These are phyloP conservation scores for Coccinonectria pachysandricola DNA, from an alignment of 2,329 filamentous ascomycete genomes.

Conservation along the genomic window DNA sequence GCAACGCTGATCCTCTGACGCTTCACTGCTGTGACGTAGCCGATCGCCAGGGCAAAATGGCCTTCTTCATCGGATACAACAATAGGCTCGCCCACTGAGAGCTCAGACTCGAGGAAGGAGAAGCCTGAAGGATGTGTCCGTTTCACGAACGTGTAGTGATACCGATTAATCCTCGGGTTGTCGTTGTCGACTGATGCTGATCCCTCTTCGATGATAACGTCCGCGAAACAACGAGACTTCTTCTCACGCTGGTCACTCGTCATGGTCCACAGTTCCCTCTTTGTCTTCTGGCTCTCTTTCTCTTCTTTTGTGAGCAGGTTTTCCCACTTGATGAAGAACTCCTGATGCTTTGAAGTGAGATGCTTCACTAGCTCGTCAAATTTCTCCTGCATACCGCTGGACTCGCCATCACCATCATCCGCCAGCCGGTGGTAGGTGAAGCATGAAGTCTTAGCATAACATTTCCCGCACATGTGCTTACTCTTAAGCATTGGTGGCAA, in stretches of 20 bases:
- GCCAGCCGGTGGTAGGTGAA: conserved; percentile 89
- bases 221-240: conserved; percentile 79
- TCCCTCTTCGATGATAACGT: conserved; percentile 72
- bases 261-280: conserved; percentile 94
- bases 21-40: conserved; percentile 71
- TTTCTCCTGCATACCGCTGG: conserved; percentile 68
- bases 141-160: conserved; percentile 76
- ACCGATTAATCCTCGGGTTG: conserved; percentile 81
- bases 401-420: conserved; percentile 72
- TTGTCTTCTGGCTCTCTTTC: conserved; percentile 74
- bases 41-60: conserved; percentile 89
- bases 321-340: conserved; percentile 95
- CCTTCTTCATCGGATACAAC: conserved; percentile 95
- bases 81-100: conserved; percentile 78
- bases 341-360: conserved; percentile 61
- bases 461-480: conserved; percentile 71
- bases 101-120: conserved; percentile 85
- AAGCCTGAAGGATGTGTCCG: conserved; percentile 50
- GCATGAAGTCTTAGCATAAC: conserved; percentile 83
- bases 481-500: conserved; percentile 80
- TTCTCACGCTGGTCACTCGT: conserved; percentile 79
- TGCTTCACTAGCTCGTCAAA: conserved; percentile 75
- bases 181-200: conserved; percentile 60
- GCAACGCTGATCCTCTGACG: conserved; percentile 73
- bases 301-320: conserved; percentile 88